phyloP scores from a whole-genome alignment of 1,284 basidiomycete genomes.

The Abortiporus biennis region DNA sequence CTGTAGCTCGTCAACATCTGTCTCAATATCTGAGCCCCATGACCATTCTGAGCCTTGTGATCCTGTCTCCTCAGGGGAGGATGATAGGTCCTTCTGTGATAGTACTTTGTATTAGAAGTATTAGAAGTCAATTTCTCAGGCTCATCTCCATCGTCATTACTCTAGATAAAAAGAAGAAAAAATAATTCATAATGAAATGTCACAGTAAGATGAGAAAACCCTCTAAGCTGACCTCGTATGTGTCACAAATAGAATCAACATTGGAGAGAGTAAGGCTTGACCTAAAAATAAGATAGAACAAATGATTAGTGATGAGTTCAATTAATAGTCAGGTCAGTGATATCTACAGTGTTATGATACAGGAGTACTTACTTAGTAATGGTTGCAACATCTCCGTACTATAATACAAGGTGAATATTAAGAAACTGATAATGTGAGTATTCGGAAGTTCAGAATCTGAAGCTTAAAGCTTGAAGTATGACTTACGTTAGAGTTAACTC shows the following conservation, averaged over 20 bases:
- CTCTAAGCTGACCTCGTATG: neutral
- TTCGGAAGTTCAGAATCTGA: neutral
- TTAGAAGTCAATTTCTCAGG: slow-evolving; percentile 3
- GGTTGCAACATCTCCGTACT: slow-evolving; percentile 4
- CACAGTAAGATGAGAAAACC: neutral
- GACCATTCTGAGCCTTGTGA: too few relatives aligned
- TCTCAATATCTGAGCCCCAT: too few relatives aligned
- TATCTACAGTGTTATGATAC: neutral
- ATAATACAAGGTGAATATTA: neutral
- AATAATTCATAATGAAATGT: too few relatives aligned
- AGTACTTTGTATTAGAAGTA: neutral
- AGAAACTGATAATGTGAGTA: too few relatives aligned
- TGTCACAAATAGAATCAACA: slow-evolving; percentile 3
- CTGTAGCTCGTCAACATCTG: too few relatives aligned
- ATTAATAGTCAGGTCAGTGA: too few relatives aligned
- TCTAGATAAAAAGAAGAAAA: too few relatives aligned
- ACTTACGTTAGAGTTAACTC: slow-evolving; percentile 27
- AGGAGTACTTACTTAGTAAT: neutral
- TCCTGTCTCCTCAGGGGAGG: too few relatives aligned
- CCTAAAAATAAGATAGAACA: neutral
- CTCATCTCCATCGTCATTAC: slow-evolving; percentile 3
- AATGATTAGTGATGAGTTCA: too few relatives aligned
- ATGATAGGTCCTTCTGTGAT: too few relatives aligned
- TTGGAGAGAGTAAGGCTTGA: neutral
- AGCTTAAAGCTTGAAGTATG: neutral